These are phyloP conservation scores for Dothideomycetidae sp. DNA, from an alignment of 2,329 filamentous ascomycete genomes.

Conservation along the genomic window DNA sequence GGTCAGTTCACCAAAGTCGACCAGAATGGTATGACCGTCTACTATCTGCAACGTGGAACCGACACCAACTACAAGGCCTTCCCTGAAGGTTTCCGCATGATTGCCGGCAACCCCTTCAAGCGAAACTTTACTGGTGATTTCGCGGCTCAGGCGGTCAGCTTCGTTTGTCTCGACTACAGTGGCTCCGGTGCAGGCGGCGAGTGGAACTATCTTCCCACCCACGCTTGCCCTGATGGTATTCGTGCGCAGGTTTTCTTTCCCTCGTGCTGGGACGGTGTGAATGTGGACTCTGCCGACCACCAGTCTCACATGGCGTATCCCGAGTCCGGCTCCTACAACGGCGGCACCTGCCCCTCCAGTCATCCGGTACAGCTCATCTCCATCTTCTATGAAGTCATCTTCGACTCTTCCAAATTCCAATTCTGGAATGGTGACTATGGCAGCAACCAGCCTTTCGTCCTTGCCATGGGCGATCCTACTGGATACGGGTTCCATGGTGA, in stretches of 20 bases:
- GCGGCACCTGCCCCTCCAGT: slow-evolving; percentile 38
- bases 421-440: slow-evolving; percentile 39
- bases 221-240: slow-evolving; percentile 50
- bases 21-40: slow-evolving; percentile 48
- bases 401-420: slow-evolving; percentile 30
- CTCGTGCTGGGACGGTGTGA: slow-evolving; percentile 54
- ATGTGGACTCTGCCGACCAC: slow-evolving; percentile 44
- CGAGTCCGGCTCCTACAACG: slow-evolving; percentile 24
- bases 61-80: slow-evolving; percentile 54
- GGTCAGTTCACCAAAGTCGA: slow-evolving; percentile 46
- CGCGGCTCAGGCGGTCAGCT: slow-evolving; percentile 40
- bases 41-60: slow-evolving; percentile 47
- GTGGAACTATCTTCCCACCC: slow-evolving; percentile 51
- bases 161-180: slow-evolving; percentile 40
- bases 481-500: slow-evolving; percentile 59
- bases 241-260: slow-evolving; percentile 58
- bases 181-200: slow-evolving; percentile 24
- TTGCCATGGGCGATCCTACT: slow-evolving; percentile 54
- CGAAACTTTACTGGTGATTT: slow-evolving; percentile 44
- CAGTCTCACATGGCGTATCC: slow-evolving; percentile 54
- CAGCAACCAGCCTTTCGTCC: slow-evolving; percentile 47
- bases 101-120: slow-evolving; percentile 48
- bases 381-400: slow-evolving; percentile 47
- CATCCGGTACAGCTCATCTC: slow-evolving; percentile 43
- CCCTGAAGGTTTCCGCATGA: slow-evolving; percentile 55